Evolutionary conservation across 257 asterid genomes (phyloP).

Genomic region (Solanum gandarillasii): DNA sequence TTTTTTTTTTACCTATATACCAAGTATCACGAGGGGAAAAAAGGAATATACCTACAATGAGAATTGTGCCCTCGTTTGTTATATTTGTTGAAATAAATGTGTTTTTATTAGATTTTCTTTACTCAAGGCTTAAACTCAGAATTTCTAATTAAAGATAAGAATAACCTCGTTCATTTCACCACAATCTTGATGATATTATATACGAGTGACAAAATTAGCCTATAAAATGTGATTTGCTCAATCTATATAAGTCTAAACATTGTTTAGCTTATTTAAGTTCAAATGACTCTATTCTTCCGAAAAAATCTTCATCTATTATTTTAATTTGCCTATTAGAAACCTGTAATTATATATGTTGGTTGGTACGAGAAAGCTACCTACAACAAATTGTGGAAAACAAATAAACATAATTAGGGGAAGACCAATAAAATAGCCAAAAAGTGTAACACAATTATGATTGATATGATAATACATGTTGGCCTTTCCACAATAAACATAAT

Average conservation of each 20-base stretch:
- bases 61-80: not conserved
- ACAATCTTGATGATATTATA: not conserved
- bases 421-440: not conserved
- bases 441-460: not conserved
- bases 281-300: not conserved
- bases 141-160: not conserved
- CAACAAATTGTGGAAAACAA: not conserved
- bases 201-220: not conserved
- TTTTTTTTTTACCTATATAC: not conserved
- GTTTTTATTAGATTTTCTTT: not conserved
- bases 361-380: not conserved
- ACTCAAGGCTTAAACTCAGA: rapidly evolving
- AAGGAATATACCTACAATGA: not conserved
- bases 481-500: not conserved
- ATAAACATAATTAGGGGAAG: not conserved
- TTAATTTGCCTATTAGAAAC: not conserved
- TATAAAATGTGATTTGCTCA: not conserved
- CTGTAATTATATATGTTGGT: not conserved
- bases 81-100: too few relatives aligned
- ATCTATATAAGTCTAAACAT: not conserved
- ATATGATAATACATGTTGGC: not conserved
- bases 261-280: not conserved
- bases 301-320: not conserved
- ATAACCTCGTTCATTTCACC: not conserved
- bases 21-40: not conserved